Base-by-base conservation (phyloP, 176 grass and related monocot genomes). In the Poa annua region DNA sequence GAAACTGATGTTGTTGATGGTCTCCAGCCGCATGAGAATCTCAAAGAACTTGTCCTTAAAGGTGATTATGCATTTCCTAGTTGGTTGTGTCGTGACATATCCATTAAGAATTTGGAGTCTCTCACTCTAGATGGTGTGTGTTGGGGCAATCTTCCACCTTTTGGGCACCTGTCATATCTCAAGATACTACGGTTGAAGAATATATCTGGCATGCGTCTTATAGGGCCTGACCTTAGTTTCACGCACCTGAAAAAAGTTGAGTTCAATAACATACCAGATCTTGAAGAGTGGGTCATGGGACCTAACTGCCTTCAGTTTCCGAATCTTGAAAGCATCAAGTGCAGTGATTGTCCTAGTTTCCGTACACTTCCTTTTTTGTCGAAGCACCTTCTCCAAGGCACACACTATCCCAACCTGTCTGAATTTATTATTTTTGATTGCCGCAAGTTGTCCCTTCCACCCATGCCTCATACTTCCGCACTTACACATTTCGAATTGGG, bases 231-330 rank as follows among this genome's bases (percentile, higher is more conserved):
- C 3, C 22, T 4, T 54, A 75, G 77, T 55, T 75, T 75, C 3
- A 35, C 0, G 7, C 21, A 25, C 1, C 14, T 87, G 60, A 48
- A 81, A 25, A 0, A 8, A 17, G 10, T 81, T 3, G 13, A 6
- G 8, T 14, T 87, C 7, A 0, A 0, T 5, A 0, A 11, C 8
- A 76, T 81, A 59, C 78, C 78, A 20, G 71, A 67, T 8, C 59
- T 86, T 66, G 77, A 55, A 2, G 35, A 55, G 34, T 86, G 85
- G 69, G 8, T 8, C 35, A 17, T 59, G 34, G 84, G 21, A 20
- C 48, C 0, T 19, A 67, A 34, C 6, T 20, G 1, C 14, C 8
- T 20, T 9, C 6, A 67, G 4, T 55, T 80, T 39, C 41, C 77
- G 21, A 7, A 17, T 11, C 16, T 86, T 54, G 57, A 80, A 44